phyloP scores from a whole-genome alignment of 2,329 filamentous ascomycete species.

The Exophiala sideris region DNA sequence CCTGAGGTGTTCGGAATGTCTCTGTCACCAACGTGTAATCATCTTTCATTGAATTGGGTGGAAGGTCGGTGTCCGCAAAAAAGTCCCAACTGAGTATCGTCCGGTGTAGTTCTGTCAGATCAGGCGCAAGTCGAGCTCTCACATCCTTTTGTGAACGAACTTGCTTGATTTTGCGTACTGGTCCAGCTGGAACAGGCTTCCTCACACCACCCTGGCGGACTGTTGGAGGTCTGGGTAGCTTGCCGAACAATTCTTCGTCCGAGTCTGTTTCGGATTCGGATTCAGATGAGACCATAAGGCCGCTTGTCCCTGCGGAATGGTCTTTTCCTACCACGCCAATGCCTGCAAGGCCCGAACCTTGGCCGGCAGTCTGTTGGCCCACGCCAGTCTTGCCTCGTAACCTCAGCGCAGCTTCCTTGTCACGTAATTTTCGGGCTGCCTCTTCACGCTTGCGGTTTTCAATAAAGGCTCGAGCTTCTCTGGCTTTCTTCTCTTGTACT shows the following conservation, averaged over 20 bases:
- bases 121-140: conserved; percentile 84
- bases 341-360: conserved; percentile 73
- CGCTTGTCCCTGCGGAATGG: conserved; percentile 63
- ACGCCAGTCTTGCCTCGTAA: conserved; percentile 56
- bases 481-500: conserved; percentile 25
- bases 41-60: conserved; percentile 67
- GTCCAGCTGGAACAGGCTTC: conserved; percentile 49
- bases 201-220: conserved; percentile 45
- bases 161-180: conserved; percentile 79
- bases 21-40: conserved; percentile 74
- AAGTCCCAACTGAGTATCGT: conserved; percentile 92
- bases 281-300: conserved; percentile 80
- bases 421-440: conserved; percentile 69
- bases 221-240: conserved; percentile 40
- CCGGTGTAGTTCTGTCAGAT: conserved; percentile 79
- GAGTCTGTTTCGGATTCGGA: conserved; percentile 72
- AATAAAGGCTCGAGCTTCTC: conserved; percentile 58
- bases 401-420: conserved; percentile 67
- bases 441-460: conserved; percentile 71
- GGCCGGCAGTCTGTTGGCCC: conserved; percentile 60
- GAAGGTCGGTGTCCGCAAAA: conserved; percentile 83
- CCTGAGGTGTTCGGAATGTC: conserved; percentile 68
- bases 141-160: conserved; percentile 86
- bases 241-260: conserved; percentile 65
- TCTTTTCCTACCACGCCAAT: conserved; percentile 75